Percentiles rank a stretch among this genome's conserved stretches.
Conservation (phyloP, 768 basidiomycete genomes). For the Clitopilus passeckerianus region DNA sequence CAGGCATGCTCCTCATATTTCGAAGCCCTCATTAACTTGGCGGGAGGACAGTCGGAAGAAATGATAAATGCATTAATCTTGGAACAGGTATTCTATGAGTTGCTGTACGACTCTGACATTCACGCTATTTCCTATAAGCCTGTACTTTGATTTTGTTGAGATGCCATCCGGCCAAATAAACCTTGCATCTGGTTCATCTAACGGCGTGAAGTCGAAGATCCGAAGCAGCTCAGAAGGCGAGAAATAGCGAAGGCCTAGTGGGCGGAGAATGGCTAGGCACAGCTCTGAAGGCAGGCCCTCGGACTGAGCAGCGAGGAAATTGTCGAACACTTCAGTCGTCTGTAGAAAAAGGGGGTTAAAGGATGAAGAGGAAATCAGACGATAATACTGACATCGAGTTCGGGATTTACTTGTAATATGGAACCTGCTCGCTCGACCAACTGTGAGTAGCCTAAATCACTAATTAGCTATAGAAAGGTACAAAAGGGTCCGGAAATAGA, state of each 20-base stretch:
- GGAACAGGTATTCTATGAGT: constrained; percentile 57
- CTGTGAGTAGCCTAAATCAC: constrained; percentile 58
- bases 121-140: constrained; percentile 78
- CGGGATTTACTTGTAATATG: constrained; percentile 66
- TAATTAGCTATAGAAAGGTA: neutral
- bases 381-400: constrained; percentile 46
- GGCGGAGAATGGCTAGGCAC: constrained; percentile 49
- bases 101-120: constrained; percentile 69
- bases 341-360: constrained; percentile 20
- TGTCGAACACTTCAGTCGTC: constrained; percentile 58
- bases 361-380: neutral
- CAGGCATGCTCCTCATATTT: no score
- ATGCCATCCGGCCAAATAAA: constrained; percentile 64
- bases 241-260: constrained; percentile 70
- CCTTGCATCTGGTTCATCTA: constrained; percentile 3
- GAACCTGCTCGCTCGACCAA: constrained; percentile 78
- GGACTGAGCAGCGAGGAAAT: constrained; percentile 43
- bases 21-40: no score
- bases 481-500: no score
- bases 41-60: no score
- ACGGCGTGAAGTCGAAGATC: constrained; percentile 53
- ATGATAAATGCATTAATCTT: no score
- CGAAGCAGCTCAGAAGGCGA: constrained; percentile 68
- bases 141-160: constrained; percentile 67
- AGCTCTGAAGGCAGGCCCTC: constrained; percentile 23